Percentiles rank a stretch among this genome's conserved stretches.
These are phyloP conservation scores for Fusarium temperatum DNA, from an alignment of 2,329 filamentous ascomycete species.

Conservation along the genomic window DNA sequence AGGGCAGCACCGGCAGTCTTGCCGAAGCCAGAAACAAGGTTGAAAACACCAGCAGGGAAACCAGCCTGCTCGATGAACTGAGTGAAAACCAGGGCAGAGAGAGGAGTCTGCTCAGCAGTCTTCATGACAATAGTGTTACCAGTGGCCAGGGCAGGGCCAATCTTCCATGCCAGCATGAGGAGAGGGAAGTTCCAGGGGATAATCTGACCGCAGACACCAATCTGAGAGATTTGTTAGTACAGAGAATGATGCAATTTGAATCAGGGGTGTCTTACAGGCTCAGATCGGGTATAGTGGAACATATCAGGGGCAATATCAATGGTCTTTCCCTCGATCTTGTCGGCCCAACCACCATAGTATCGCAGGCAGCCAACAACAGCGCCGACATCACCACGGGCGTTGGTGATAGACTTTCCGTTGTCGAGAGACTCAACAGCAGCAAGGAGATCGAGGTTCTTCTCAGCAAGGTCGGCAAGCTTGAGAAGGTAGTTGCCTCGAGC, in stretches of 20 bases:
- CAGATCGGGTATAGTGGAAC: slow-evolving; percentile 82
- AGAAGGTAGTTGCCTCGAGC: slow-evolving; percentile 74
- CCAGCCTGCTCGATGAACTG: slow-evolving; percentile 77
- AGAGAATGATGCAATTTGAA: not conserved
- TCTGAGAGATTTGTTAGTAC: slow-evolving; percentile 41
- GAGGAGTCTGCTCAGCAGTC: slow-evolving; percentile 79
- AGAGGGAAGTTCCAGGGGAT: slow-evolving; percentile 92
- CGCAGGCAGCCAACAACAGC: slow-evolving; percentile 76
- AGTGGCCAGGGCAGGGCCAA: slow-evolving; percentile 75
- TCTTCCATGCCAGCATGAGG: slow-evolving; percentile 86
- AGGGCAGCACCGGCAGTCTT: slow-evolving; percentile 81
- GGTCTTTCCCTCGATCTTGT: slow-evolving; percentile 91
- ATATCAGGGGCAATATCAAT: slow-evolving; percentile 80
- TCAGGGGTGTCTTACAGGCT: slow-evolving; percentile 66
- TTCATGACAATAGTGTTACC: slow-evolving; percentile 80
- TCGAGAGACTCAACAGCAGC: slow-evolving; percentile 87
- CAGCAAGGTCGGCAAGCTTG: slow-evolving; percentile 82
- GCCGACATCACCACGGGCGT: slow-evolving; percentile 79
- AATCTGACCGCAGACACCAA: slow-evolving; percentile 85
- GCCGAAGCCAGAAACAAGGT: slow-evolving; percentile 81
- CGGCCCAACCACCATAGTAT: slow-evolving; percentile 83
- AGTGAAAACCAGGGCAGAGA: slow-evolving; percentile 72
- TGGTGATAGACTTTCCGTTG: slow-evolving; percentile 82
- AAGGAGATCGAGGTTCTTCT: slow-evolving; percentile 80
- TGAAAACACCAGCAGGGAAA: slow-evolving; percentile 80